phyloP scores from a whole-genome alignment of 1,284 basidiomycete genomes.

The Cryptococcus sp. region DNA sequence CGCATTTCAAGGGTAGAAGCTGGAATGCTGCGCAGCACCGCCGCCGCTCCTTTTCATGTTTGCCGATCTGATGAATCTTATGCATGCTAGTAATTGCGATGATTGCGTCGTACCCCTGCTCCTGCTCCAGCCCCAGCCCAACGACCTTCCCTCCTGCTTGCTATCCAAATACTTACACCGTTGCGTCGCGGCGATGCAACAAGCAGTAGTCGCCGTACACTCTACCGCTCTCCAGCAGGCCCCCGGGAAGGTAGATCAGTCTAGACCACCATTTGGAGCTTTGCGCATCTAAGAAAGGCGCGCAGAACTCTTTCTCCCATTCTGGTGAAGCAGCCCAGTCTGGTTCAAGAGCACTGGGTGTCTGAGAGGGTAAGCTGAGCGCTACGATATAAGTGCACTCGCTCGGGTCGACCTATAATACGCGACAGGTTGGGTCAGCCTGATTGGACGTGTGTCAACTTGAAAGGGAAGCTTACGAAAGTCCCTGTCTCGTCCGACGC shows the following conservation, averaged over 20 bases:
- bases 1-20: too few species aligned
- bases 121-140: too few species aligned
- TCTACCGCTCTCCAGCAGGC: conserved; percentile 51
- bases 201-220: conserved; percentile 60
- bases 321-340: conserved; percentile 60
- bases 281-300: conserved; percentile 76
- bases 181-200: conserved; percentile 38
- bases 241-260: conserved; percentile 73
- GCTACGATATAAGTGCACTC: conserved; percentile 86
- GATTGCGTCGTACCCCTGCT: too few species aligned
- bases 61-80: too few species aligned
- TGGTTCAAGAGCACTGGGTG: conserved; percentile 67
- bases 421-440: background rate
- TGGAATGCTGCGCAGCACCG: background rate
- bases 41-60: background rate
- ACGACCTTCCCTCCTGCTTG: too few species aligned
- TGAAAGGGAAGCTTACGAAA: conserved; percentile 65
- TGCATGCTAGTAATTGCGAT: too few species aligned
- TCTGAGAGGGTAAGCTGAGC: conserved; percentile 74
- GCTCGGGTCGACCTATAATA: conserved; percentile 65
- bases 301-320: conserved; percentile 77
- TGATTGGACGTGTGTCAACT: background rate
- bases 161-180: too few species aligned
- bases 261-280: conserved; percentile 71
- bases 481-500: conserved; percentile 67